Evolutionary conservation across 2,329 filamentous ascomycete species (phyloP).

Genomic region (Tolypocladium tropicale): DNA sequence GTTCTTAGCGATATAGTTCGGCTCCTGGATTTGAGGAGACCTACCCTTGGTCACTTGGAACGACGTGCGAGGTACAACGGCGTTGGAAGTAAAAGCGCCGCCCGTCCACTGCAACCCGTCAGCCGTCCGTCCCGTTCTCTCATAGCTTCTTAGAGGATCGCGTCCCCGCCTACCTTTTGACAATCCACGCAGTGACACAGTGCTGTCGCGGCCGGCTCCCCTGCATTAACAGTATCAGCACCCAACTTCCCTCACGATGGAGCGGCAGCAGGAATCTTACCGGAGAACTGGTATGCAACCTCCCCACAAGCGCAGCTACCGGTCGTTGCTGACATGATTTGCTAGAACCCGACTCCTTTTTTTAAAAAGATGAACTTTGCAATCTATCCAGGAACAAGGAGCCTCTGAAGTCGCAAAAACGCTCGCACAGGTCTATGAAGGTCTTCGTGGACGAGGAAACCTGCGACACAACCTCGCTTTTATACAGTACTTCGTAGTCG

Average conservation of each 20-base stretch:
- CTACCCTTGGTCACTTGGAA: conserved; percentile 40
- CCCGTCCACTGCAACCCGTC: conserved; percentile 32
- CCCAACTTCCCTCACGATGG: too few species aligned
- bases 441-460: not conserved
- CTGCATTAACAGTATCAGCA: conserved; percentile 13
- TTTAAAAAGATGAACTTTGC: too few species aligned
- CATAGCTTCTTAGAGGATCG: not conserved
- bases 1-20: too few species aligned
- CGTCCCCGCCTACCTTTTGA: conserved; percentile 34
- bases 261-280: conserved; percentile 11
- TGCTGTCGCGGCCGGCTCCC: conserved; percentile 29
- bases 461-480: not conserved
- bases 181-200: conserved; percentile 44
- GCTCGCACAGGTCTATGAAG: not conserved
- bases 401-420: not conserved
- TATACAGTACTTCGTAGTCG: not conserved
- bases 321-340: conserved; percentile 5
- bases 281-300: conserved; percentile 21
- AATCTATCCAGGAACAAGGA: not conserved
- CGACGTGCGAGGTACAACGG: conserved; percentile 32
- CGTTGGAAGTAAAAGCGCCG: conserved; percentile 44
- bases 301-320: conserved; percentile 28
- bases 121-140: not conserved
- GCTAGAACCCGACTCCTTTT: not conserved
- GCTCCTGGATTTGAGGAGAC: not conserved